Conservation (phyloP, 371 early-diverging fungal genomes). For the Rhizopus arrhizus region DNA sequence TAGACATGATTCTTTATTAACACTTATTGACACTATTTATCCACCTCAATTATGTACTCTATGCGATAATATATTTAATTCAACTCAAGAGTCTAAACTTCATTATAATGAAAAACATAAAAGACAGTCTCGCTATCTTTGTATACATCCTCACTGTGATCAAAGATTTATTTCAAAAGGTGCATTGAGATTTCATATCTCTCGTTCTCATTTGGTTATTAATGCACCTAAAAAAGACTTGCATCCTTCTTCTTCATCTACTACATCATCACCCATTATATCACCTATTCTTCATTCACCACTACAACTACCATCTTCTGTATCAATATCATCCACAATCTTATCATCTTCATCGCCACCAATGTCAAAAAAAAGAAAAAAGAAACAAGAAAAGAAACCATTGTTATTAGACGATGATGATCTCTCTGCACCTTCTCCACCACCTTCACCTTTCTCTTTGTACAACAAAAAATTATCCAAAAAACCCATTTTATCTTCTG, state of each 20-base stretch:
- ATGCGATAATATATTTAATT: constrained; percentile 27
- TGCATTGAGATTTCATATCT: constrained; percentile 34
- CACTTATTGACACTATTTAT: constrained; percentile 36
- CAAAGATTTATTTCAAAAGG: constrained; percentile 27
- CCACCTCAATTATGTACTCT: constrained; percentile 33
- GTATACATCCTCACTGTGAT: constrained; percentile 39
- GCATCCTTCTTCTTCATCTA: constrained; percentile 3
- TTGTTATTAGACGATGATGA: constrained; percentile 1
- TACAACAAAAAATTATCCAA: constrained; percentile 27
- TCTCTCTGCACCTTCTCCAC: constrained; percentile 25
- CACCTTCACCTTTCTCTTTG: constrained; percentile 25
- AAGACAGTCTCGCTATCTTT: constrained; percentile 26
- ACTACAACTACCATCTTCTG: constrained; percentile 1
- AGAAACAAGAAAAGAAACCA: constrained; percentile 1
- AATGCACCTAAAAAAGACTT: constrained; percentile 12
- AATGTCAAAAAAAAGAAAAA: constrained; percentile 3
- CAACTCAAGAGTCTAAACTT: constrained; percentile 17
- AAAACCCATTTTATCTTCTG: constrained; percentile 34
- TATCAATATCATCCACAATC: neutral
- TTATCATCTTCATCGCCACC: constrained; percentile 3
- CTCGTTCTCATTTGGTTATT: constrained; percentile 26
- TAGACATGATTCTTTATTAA: constrained; percentile 27
- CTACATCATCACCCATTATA: neutral
- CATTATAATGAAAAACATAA: constrained; percentile 29
- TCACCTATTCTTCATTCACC: neutral